These are phyloP conservation scores for Triticum monococcum DNA, from an alignment of 176 grass and related monocot species.

Conservation along the genomic window DNA sequence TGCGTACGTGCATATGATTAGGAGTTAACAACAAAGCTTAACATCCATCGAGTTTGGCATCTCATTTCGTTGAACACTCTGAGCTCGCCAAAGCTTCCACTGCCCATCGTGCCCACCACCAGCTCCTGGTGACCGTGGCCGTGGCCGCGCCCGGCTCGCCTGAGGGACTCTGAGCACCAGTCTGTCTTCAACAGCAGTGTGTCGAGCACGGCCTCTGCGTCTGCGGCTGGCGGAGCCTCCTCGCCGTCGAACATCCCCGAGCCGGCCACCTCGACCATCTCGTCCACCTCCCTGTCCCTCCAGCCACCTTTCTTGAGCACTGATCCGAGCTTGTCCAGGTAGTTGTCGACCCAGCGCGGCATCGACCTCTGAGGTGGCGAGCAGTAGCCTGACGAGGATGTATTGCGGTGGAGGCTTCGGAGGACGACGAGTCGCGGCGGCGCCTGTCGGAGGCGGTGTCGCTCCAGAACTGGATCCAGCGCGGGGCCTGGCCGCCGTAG, in stretches of 20 bases:
- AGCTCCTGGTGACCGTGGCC: too few relatives aligned
- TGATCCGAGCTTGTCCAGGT: conserved; percentile 73
- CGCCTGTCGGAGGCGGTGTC: conserved; percentile 84
- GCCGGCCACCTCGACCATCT: conserved; percentile 66
- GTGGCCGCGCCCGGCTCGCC: conserved; percentile 38
- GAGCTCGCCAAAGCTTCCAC: too few relatives aligned
- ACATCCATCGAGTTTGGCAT: too few relatives aligned
- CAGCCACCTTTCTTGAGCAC: conserved; percentile 79
- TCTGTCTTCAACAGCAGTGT: conserved; percentile 68
- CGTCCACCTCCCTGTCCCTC: conserved; percentile 79
- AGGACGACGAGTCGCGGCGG: conserved; percentile 84
- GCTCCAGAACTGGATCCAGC: conserved; percentile 99
- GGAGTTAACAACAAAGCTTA: too few relatives aligned
- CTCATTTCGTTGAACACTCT: too few relatives aligned
- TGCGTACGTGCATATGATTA: too few relatives aligned
- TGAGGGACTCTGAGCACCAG: conserved; percentile 78
- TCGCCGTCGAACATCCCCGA: conserved; percentile 73
- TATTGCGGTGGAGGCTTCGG: conserved; percentile 71
- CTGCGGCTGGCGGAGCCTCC: conserved; percentile 26
- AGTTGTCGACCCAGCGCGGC: conserved; percentile 73
- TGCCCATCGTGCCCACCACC: too few relatives aligned
- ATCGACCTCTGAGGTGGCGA: conserved; percentile 34
- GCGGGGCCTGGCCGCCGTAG: conserved; percentile 51
- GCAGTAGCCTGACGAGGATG: conserved; percentile 25
- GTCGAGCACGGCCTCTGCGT: conserved; percentile 66